A percentile compares a stretch with the other conserved stretches of the same genome.
These are phyloP conservation scores for Hanseniaspora sp. DNA, from an alignment of 1,139 yeast genomes.

Conservation along the genomic window DNA sequence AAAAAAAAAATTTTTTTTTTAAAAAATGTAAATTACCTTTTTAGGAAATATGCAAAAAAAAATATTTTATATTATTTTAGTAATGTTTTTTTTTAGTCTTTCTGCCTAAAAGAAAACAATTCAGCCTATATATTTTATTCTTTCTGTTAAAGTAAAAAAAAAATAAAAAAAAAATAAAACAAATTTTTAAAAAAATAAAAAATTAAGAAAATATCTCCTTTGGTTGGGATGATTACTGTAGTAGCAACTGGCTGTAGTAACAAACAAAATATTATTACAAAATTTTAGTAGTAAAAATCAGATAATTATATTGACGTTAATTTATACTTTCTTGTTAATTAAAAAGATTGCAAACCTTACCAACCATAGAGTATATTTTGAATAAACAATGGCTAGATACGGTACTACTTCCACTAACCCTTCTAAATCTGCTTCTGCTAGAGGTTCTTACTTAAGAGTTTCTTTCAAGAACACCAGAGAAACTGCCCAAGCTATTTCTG, in stretches of 20 bases:
- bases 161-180: neutral
- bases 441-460: conserved; percentile 98
- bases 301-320: neutral
- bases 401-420: conserved; percentile 98
- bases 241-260: neutral
- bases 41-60: too few species aligned
- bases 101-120: neutral
- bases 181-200: too few species aligned
- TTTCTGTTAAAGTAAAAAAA: neutral
- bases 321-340: too few species aligned
- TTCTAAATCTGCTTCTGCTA: conserved; percentile 98
- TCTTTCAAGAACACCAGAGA: conserved; percentile 99
- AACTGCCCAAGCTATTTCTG: conserved; percentile 95
- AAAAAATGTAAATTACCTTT: too few species aligned
- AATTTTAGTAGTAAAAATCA: neutral
- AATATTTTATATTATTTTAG: neutral
- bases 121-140: neutral
- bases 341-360: neutral
- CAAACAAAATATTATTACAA: neutral
- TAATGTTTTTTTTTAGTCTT: neutral
- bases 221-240: neutral
- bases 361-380: conserved; percentile 16
- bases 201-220: too few species aligned
- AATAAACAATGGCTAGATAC: conserved; percentile 68
- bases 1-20: too few species aligned